A percentile compares a stretch with the other conserved stretches of the same genome.
These are phyloP conservation scores for Ligustrum vulgare DNA, from an alignment of 257 asterid species.

Conservation along the genomic window DNA sequence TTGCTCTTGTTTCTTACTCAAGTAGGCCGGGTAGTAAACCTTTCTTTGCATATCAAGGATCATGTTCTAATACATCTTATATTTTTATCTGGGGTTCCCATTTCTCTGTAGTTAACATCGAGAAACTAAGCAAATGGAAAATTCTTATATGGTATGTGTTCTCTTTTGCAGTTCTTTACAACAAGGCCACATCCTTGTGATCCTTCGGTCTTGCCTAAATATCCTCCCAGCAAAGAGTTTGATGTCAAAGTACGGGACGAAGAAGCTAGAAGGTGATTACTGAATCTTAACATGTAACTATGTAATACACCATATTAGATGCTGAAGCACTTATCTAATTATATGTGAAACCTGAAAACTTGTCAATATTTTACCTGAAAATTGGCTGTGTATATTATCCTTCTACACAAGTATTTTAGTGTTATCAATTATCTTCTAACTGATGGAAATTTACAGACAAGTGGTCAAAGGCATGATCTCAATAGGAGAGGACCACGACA, in stretches of 20 bases:
- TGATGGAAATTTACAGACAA: constrained; percentile 47
- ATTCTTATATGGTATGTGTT: constrained; percentile 19
- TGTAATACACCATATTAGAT: background rate
- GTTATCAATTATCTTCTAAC: background rate
- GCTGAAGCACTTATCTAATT: background rate
- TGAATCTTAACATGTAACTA: background rate
- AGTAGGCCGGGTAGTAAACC: background rate
- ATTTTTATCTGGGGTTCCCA: background rate
- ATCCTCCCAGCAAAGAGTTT: constrained; percentile 96
- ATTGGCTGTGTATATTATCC: background rate
- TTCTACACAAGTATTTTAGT: background rate
- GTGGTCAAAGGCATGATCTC: constrained; percentile 45
- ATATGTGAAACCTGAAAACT: background rate
- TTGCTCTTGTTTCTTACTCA: background rate
- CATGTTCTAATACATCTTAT: background rate
- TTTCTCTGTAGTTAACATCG: constrained; percentile 1
- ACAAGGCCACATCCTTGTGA: constrained; percentile 86
- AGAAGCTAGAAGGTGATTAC: constrained; percentile 83
- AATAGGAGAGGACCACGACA: constrained; percentile 61
- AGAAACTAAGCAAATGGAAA: constrained; percentile 15
- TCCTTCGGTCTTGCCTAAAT: constrained; percentile 87
- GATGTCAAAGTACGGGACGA: constrained; percentile 95
- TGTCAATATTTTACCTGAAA: background rate
- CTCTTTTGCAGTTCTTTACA: constrained; percentile 62
- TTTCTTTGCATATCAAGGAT: background rate